Conservation (phyloP, 1,284 basidiomycete genomes). For the Ganoderma meredithae region DNA sequence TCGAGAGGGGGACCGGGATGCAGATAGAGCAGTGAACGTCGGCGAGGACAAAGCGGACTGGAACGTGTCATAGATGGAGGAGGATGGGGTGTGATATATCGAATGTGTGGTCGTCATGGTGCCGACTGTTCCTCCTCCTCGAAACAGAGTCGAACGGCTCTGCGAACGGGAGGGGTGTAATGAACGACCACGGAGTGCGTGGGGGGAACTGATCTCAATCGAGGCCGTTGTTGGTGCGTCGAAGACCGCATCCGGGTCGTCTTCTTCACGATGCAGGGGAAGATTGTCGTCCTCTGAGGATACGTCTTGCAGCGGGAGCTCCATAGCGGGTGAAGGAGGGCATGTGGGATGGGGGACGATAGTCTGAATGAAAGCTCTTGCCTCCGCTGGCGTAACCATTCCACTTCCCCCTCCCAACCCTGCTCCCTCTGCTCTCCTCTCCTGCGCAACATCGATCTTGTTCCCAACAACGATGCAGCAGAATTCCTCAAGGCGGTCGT, state of each 20-base stretch:
- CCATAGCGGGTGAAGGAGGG: constrained; percentile 37
- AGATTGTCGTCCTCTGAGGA: constrained; percentile 11
- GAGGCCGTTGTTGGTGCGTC: constrained; percentile 40
- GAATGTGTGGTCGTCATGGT: constrained; percentile 62
- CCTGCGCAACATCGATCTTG: constrained; percentile 66
- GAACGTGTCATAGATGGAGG: constrained; percentile 63
- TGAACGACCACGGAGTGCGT: constrained; percentile 38
- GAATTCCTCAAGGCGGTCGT: constrained; percentile 68
- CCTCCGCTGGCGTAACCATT: constrained; percentile 43
- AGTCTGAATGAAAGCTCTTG: constrained; percentile 56
- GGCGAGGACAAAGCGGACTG: constrained; percentile 68
- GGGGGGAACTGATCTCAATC: constrained; percentile 39
- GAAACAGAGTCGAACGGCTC: constrained; percentile 48
- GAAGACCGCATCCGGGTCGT: constrained; percentile 26
- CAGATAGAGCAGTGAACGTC: constrained; percentile 42
- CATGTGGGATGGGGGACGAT: constrained; percentile 57
- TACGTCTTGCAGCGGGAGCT: constrained; percentile 24
- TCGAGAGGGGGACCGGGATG: constrained; percentile 40
- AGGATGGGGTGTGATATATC: constrained; percentile 77
- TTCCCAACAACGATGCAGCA: constrained; percentile 80
- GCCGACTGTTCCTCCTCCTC: constrained; percentile 56
- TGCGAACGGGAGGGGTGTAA: constrained; percentile 51
- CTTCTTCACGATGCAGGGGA: constrained; percentile 20
- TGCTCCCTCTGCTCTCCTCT: constrained; percentile 16
- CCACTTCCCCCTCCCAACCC: too few species aligned